Evolutionary conservation across 176 grass and related monocot species (phyloP).

Genomic region (Carex pumila): DNA sequence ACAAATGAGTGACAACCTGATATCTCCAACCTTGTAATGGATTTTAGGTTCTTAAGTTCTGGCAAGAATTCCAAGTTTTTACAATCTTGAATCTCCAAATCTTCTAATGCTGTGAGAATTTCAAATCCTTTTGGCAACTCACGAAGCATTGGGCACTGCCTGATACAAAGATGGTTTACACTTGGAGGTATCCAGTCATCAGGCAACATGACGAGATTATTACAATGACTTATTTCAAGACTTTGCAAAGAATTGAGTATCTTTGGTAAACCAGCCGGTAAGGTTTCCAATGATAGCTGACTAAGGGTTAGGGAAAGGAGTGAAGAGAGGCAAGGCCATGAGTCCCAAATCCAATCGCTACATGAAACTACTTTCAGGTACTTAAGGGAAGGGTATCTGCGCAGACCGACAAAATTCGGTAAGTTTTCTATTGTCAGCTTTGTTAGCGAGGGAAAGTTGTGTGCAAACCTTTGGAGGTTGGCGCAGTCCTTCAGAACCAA

Average conservation of each 20-base stretch:
- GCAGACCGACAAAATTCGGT: background rate
- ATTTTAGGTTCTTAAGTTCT: constrained; percentile 3
- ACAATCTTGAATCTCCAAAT: constrained; percentile 32
- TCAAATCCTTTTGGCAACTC: constrained; percentile 16
- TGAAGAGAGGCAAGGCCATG: constrained; percentile 15
- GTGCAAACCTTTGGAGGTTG: constrained; percentile 19
- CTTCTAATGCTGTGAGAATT: constrained; percentile 28
- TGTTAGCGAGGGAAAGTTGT: constrained; percentile 28
- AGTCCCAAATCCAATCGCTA: constrained; percentile 34
- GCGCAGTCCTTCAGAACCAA: constrained; percentile 35
- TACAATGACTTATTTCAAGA: constrained; percentile 35
- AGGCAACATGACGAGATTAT: constrained; percentile 17
- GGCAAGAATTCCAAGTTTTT: constrained; percentile 19
- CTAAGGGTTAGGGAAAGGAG: constrained; percentile 26
- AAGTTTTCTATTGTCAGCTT: constrained; percentile 23
- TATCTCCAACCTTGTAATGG: constrained; percentile 26
- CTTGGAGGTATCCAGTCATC: constrained; percentile 25
- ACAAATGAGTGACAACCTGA: constrained; percentile 23
- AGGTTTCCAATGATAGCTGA: background rate
- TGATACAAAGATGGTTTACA: constrained; percentile 11
- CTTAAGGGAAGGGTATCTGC: constrained; percentile 22
- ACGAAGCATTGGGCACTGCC: constrained; percentile 25
- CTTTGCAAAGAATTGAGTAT: constrained; percentile 1
- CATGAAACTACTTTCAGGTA: background rate
- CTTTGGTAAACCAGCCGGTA: background rate